Percentiles rank a stretch among this genome's conserved stretches.
These are phyloP conservation scores for Larix sibirica DNA, from an alignment of 83 land plant species.

Conservation along the genomic window DNA sequence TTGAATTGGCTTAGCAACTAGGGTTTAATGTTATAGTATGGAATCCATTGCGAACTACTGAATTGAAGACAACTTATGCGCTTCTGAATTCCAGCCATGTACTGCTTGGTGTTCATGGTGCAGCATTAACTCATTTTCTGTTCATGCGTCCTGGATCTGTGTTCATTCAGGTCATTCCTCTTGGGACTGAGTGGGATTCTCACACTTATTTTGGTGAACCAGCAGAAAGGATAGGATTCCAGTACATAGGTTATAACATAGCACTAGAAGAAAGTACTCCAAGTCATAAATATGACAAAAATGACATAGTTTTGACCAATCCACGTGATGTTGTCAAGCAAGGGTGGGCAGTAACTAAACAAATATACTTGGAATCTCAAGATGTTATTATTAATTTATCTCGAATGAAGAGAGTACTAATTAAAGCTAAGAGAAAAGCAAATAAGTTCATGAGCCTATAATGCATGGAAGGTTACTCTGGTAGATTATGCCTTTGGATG, in stretches of 20 bases:
- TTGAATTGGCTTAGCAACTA: constrained; percentile 36
- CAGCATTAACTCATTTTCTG: constrained; percentile 91
- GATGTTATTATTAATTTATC: constrained; percentile 41
- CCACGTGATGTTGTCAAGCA: constrained; percentile 49
- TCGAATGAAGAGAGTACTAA: constrained; percentile 30
- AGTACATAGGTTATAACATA: constrained; percentile 68
- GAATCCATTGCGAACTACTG: constrained; percentile 48
- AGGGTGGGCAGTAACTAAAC: constrained; percentile 86
- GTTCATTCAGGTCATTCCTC: constrained; percentile 84
- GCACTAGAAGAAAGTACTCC: constrained; percentile 76
- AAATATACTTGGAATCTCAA: constrained; percentile 74
- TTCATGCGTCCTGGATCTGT: constrained; percentile 86
- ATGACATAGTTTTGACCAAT: constrained; percentile 66
- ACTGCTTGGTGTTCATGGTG: constrained; percentile 93
- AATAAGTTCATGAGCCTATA: not conserved
- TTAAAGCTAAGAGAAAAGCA: constrained; percentile 3
- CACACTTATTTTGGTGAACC: constrained; percentile 90
- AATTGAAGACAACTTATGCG: too few species aligned
- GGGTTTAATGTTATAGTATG: constrained; percentile 65
- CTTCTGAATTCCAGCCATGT: constrained; percentile 54
- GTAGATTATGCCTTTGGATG: not conserved
- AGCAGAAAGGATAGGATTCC: constrained; percentile 75
- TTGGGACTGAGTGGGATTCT: constrained; percentile 90
- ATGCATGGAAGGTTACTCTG: not conserved
- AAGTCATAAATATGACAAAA: constrained; percentile 38